Evolutionary conservation across 2,329 filamentous ascomycete species (phyloP), one percentile per base, ranked within the genome.

Genomic region (Nectriaceae sp.): DNA sequence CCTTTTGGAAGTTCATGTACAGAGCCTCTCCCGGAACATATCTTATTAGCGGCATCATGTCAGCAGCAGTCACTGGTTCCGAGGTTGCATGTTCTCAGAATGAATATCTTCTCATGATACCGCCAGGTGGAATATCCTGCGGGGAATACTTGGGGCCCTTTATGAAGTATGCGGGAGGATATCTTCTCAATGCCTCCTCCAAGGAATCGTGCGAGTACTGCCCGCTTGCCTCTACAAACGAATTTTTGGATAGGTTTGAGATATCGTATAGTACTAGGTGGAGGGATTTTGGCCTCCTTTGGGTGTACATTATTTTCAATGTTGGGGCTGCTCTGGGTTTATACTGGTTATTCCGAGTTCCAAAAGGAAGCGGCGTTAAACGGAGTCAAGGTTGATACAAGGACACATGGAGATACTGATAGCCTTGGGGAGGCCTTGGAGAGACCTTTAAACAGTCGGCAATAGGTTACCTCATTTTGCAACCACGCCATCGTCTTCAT

Each of bases 1-100:
- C 78, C 3, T 88, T 89, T 72, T 90, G 87, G 87, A 81, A 79
- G 46, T 87, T 86, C 70, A 85, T 87, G 81, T 88, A 88, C 65
- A 76, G 82, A 26, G 70, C 84, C 40, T 86, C 81, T 0, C 86
- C 87, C 1, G 82, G 88, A 56, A 89, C 84, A 0, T 90, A 90
- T 64, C 71, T 89, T 15, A 75, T 88, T 38, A 73, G 76, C 21
- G 84, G 81, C 3, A 77, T 89, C 65, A 71, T 87, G 40, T 62
- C 62, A 0, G 52, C 61, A 0, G 61, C 61, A 0, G 52, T 68
- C 0, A 59, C 57, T 3, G 56, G 61, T 1, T 51, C 56, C 0
- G 3, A 55, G 0, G 63, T 67, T 0, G 35, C 21, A 3, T 67
- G 65, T 5, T 54, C 65, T 1, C 39, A 49, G 0, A 56, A 62